These are phyloP conservation scores for Triglochin maritima DNA, from an alignment of 106 monocot genomes.

Conservation along the genomic window DNA sequence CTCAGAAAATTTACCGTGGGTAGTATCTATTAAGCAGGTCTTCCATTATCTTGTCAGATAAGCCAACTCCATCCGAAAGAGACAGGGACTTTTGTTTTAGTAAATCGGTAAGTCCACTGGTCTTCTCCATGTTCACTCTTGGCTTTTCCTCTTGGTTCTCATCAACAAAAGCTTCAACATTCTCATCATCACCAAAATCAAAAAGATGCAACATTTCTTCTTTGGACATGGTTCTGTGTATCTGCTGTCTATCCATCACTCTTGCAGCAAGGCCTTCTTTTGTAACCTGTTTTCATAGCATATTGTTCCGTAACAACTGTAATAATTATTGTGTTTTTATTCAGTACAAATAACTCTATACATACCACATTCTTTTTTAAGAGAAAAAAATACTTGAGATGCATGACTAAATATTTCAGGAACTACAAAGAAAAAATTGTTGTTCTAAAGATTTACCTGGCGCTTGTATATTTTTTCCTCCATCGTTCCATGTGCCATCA, in stretches of 20 bases:
- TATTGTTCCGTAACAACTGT: not conserved
- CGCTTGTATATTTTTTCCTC: slow-evolving; percentile 99
- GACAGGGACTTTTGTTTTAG: slow-evolving; percentile 12
- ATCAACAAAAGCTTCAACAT: slow-evolving; percentile 19
- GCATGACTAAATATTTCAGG: too few relatives aligned
- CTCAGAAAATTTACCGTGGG: slow-evolving; percentile 33
- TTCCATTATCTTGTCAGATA: slow-evolving; percentile 71
- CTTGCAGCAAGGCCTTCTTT: slow-evolving; percentile 99
- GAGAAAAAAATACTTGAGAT: too few relatives aligned
- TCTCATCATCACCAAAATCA: slow-evolving; percentile 91
- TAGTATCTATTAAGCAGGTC: slow-evolving; percentile 47
- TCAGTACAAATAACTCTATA: too few relatives aligned
- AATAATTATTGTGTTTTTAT: not conserved
- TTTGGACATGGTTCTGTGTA: slow-evolving; percentile 92
- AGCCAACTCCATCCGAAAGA: slow-evolving; percentile 7
- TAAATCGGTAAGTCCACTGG: slow-evolving; percentile 9
- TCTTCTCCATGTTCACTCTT: slow-evolving; percentile 11
- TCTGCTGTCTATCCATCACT: slow-evolving; percentile 87
- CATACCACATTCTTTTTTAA: too few relatives aligned
- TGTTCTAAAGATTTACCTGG: slow-evolving; percentile 38
- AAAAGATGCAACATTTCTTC: slow-evolving; percentile 90
- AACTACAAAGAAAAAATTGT: not conserved
- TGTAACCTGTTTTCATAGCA: slow-evolving; percentile 48
- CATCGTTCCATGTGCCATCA: slow-evolving; percentile 96
- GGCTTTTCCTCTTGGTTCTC: slow-evolving; percentile 19